Base-by-base conservation (phyloP, 345 rosid genomes). In the Abelmoschus esculentus region DNA sequence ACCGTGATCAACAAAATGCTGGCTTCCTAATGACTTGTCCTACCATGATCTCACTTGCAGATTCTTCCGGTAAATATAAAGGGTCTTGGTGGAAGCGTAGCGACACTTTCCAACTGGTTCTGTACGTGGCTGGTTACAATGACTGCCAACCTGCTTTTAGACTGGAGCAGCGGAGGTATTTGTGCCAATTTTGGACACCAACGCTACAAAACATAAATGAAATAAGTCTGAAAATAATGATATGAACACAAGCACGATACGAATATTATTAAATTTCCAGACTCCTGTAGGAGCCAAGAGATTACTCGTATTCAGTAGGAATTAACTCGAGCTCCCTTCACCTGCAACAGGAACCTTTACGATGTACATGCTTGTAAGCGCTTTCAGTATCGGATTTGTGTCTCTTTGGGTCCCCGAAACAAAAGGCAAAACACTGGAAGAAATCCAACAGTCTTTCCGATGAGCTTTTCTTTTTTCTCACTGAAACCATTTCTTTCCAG, bases 11-110 rank as follows among this genome's bases (percentile, higher is more conserved):
- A 38, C 42, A 38, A 38, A 38, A 38, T 34, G 38, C 38, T 34
- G 38, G 38, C 1, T 34, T 34, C 38, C 38, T 0, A 34, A 34
- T 36, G 40, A 38, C 44, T 38, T 38, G 44, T 38, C 44, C n/a
- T 3, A 59, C 34, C 17, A 38, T 66, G 53, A 67, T 70, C 28
- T 44, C 71, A 22, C 18, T 73, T 81, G 78, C 89, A 95, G 99
- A 95, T 95, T 82, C 87, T 95, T 72, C 97, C 99, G 3, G 72
- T 95, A 78, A 88, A 85, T 74, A 90, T 95, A 53, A 91, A 95
- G 75, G 88, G 97, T 36, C 93, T 95, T 40, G 99, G 89, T 31
- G 99, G 99, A 75, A 95, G 99, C 71, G 70, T 83, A 75, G 97
- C 98, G 61, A 91, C 96, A 42, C 86, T 95, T 29, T 77, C 84